These are phyloP conservation scores for Fusarium udum DNA, from an alignment of 2,329 filamentous ascomycete genomes.

Conservation along the genomic window DNA sequence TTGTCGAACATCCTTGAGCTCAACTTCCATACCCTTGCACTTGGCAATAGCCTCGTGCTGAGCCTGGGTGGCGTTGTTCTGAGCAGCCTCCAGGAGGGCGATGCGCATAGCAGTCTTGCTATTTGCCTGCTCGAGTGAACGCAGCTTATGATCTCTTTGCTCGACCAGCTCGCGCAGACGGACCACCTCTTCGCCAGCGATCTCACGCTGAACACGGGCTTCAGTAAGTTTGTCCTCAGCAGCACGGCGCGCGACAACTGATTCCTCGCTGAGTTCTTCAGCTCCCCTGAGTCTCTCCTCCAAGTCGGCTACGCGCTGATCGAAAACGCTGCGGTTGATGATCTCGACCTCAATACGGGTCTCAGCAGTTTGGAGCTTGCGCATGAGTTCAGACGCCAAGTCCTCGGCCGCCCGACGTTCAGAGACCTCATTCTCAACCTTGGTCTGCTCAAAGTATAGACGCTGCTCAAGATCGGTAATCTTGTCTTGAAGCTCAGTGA, in stretches of 20 bases:
- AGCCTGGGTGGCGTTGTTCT: constrained; percentile 64
- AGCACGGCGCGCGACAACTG: constrained; percentile 69
- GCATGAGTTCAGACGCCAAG: constrained; percentile 60
- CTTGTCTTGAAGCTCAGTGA: constrained; percentile 68
- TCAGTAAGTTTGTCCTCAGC: constrained; percentile 79
- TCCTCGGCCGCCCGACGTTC: constrained; percentile 64
- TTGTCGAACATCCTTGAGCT: constrained; percentile 64
- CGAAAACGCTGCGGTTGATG: constrained; percentile 66
- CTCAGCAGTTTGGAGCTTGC: constrained; percentile 65
- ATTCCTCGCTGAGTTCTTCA: constrained; percentile 70
- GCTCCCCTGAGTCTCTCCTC: constrained; percentile 73
- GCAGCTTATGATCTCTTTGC: constrained; percentile 74
- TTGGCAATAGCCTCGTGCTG: constrained; percentile 66
- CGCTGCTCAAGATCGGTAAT: constrained; percentile 69
- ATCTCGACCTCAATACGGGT: constrained; percentile 69
- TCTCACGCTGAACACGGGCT: constrained; percentile 73
- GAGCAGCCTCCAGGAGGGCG: constrained; percentile 74
- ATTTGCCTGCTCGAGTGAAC: constrained; percentile 64
- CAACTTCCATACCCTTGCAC: constrained; percentile 61
- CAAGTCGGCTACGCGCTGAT: constrained; percentile 72
- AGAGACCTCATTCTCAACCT: constrained; percentile 59
- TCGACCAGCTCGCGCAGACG: constrained; percentile 73
- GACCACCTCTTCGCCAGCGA: constrained; percentile 77
- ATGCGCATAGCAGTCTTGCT: constrained; percentile 69
- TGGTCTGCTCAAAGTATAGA: constrained; percentile 58